Conservation (phyloP, 805 yeast species). For the Candida dendrica region DNA sequence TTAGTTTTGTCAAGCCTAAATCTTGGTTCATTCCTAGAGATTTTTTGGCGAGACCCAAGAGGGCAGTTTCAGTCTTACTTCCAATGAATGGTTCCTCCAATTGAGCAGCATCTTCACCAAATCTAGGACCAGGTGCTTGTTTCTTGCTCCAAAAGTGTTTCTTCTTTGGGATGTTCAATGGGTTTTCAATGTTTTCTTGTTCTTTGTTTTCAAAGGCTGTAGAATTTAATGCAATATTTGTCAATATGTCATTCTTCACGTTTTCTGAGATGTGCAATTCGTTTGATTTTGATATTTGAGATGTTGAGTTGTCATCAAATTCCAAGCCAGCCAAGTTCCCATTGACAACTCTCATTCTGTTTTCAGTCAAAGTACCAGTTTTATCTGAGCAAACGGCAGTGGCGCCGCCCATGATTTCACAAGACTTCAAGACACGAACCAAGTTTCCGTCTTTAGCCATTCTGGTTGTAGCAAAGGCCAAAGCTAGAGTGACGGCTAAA, state of each 20-base stretch:
- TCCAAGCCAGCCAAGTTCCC: slow-evolving; percentile 58
- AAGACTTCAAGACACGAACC: slow-evolving; percentile 87
- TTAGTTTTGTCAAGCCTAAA: slow-evolving; percentile 38
- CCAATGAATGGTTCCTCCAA: slow-evolving; percentile 67
- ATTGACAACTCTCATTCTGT: slow-evolving; percentile 82
- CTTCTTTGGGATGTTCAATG: slow-evolving; percentile 17
- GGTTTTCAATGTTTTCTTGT: slow-evolving; percentile 17
- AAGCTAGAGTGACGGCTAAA: slow-evolving; percentile 89
- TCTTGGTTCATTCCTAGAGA: slow-evolving; percentile 40
- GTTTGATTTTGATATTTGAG: slow-evolving; percentile 9
- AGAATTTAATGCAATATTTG: slow-evolving; percentile 72
- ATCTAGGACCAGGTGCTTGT: slow-evolving; percentile 3
- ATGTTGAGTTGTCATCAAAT: slow-evolving; percentile 40
- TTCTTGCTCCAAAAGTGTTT: slow-evolving; percentile 12
- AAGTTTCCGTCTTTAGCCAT: slow-evolving; percentile 95
- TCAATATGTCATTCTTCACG: slow-evolving; percentile 23
- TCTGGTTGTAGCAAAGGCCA: slow-evolving; percentile 96
- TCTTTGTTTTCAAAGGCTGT: slow-evolving; percentile 79
- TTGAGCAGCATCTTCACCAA: slow-evolving; percentile 6
- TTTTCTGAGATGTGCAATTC: slow-evolving; percentile 8
- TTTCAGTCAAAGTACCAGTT: slow-evolving; percentile 95
- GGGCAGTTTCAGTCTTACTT: slow-evolving; percentile 90
- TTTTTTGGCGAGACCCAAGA: slow-evolving; percentile 59
- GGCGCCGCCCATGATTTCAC: slow-evolving; percentile 99
- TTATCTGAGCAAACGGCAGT: slow-evolving; percentile 96